Evolutionary conservation across 139 green algal species (phyloP).

Genomic region (Coccomyxa sp.): DNA sequence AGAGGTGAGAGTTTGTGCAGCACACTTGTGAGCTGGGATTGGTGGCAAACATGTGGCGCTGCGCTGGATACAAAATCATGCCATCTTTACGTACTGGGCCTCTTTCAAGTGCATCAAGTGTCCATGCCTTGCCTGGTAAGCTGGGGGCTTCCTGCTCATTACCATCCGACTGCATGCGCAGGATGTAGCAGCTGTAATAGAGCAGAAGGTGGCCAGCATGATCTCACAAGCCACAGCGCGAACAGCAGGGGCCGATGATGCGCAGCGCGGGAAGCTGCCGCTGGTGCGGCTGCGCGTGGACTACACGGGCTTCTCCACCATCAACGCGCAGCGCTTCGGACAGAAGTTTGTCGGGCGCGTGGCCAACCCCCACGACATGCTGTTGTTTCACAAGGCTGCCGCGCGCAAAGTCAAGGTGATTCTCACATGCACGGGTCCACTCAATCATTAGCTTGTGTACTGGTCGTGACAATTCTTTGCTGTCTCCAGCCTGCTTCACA

Average conservation of each 20-base stretch:
- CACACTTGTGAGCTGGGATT: too few relatives aligned
- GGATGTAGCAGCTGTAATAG: not conserved
- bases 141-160: too few relatives aligned
- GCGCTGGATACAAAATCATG: too few relatives aligned
- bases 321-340: conserved; percentile 93
- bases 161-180: not conserved
- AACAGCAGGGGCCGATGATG: not conserved
- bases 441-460: not conserved
- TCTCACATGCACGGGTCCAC: not conserved
- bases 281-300: conserved; percentile 84
- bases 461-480: not conserved
- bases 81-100: too few relatives aligned
- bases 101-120: too few relatives aligned
- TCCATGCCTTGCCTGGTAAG: too few relatives aligned
- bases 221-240: conserved; percentile 29
- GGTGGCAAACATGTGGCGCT: too few relatives aligned
- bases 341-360: conserved; percentile 94
- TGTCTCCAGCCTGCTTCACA: not conserved
- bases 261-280: conserved; percentile 40
- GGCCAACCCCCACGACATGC: conserved; percentile 94
- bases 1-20: conserved; percentile 14
- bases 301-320: conserved; percentile 93
- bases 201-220: conserved; percentile 61
- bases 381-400: conserved; percentile 82
- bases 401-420: conserved; percentile 11